Evolutionary conservation across 495 filamentous ascomycete species (phyloP), one percentile per base, ranked within the genome.

Genomic region (Penicillium pulvis): DNA sequence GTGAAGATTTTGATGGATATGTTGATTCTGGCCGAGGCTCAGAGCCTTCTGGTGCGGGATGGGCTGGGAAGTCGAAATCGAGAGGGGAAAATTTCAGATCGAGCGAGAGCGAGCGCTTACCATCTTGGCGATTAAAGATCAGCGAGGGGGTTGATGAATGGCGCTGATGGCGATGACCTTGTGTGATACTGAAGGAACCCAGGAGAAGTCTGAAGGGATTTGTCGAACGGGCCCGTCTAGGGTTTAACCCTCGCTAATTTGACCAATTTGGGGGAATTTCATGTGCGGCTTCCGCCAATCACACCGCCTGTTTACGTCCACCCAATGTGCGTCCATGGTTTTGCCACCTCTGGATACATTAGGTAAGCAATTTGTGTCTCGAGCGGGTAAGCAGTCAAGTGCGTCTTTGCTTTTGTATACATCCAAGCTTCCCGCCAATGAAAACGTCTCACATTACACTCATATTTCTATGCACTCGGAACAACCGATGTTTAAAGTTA

Each of bases 61-160:
- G n/a, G 41, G 16, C 43, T 45, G 55, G 57, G 46, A 26, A 33
- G 31, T 58, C 49, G 33, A 42, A 42, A 39, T 54, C 55, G 58
- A 58, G 48, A 14, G 48, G 20, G n/a, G 19, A 53, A 39, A 33
- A 35, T 56, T 52, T 47, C 53, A 51, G 45, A 50, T 26, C 57
- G 55, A 50, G 49, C 31, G 45, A 62, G 64, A 55, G 36, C 36
- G 57, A 55, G 47, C 59, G 70, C 76, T 65, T 64, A 79, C 76
- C 76, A 79, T 79, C 76, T 79, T 79, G 76, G 73, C 76, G 73
- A 71, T 68, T 69, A 63, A 72, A 75, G 70, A 79, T 79, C 76
- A 79, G 73, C 75, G 76, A 78, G 48, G 61, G 61, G 62, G 69
- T 70, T 79, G 67, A 70, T 79, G 72, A 75, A 76, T 69, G 66